Evolutionary conservation across 1,284 basidiomycete genomes (phyloP), one percentile per base, ranked within the genome.

Genomic region (Melampsora larici-populina): DNA sequence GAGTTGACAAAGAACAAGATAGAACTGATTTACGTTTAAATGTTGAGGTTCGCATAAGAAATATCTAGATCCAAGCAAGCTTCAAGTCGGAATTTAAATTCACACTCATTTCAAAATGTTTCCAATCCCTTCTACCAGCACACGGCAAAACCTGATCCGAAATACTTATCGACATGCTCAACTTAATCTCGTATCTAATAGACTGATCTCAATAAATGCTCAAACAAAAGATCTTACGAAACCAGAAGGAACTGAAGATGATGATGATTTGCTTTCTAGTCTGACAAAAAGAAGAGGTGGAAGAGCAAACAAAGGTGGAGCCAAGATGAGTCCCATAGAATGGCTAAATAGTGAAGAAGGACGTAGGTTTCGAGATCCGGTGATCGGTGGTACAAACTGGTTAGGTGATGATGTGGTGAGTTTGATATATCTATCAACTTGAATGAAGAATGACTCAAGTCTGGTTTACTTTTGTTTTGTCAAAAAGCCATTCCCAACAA

Each of bases 401-500:
- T 51, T 82, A 29, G 81, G 80, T n/a, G 78, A 78, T n/a, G 65
- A 78, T 29, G 78, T 80, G 33, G 81, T 82, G 46, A 65, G 81
- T 79, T 43, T 55, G 43, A n/a, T 48, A 17, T 67, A 33, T 58
- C 55, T 24, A 64, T 49, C 71, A 21, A 15, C 4, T 29, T 9
- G 62, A 31, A n/a, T 29, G n/a, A 18, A 29, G 24, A 9, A 58
- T 58, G 15, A n/a, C 60, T 31, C 48, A 55, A 69, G 33, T 71
- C 40, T 46, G 26, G 18, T 65, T 49, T 49, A 66, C 48, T 43
- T 7, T 31, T 66, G 31, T 49, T 60, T 26, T 40, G 43, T 43
- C n/a, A 18, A 66, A 24, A 75, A 85, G 84, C 92, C 92, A 0
- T 94, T 93, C 83, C 91, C 92, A 18, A 85, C 91, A 84, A 94